Evolutionary conservation across 2,329 filamentous ascomycete species (phyloP).

Genomic region (Aspergillus proliferans): DNA sequence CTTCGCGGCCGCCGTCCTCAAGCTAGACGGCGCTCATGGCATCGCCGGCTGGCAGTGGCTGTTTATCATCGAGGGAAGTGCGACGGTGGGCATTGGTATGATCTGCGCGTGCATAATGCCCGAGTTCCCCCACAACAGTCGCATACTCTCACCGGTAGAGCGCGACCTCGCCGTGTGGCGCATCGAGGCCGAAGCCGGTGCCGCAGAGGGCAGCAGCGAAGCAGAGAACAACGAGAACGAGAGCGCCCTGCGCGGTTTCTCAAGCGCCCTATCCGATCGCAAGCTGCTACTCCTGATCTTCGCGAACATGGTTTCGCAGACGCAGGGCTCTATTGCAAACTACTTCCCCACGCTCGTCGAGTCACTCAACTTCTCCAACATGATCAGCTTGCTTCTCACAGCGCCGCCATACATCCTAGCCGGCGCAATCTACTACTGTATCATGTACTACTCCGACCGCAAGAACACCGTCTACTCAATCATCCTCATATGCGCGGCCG

Average conservation of each 20-base stretch:
- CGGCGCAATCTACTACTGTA: slow-evolving; percentile 28
- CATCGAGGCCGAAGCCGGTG: slow-evolving; percentile 31
- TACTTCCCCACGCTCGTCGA: slow-evolving; percentile 22
- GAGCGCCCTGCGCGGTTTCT: slow-evolving; percentile 17
- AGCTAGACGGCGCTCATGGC: slow-evolving; percentile 15
- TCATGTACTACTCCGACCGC: slow-evolving; percentile 34
- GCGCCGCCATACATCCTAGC: slow-evolving; percentile 43
- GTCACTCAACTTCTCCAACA: slow-evolving; percentile 21
- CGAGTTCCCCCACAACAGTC: slow-evolving; percentile 37
- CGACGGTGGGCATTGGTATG: slow-evolving; percentile 21
- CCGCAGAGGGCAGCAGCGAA: slow-evolving; percentile 26
- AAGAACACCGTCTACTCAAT: slow-evolving; percentile 31
- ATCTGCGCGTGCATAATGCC: slow-evolving; percentile 33
- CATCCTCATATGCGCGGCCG: slow-evolving; percentile 30
- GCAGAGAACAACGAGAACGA: slow-evolving; percentile 19
- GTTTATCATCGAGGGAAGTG: slow-evolving; percentile 24
- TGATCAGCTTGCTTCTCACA: slow-evolving; percentile 42
- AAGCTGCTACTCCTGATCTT: slow-evolving; percentile 35
- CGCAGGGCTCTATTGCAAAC: slow-evolving; percentile 25
- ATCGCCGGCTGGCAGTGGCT: slow-evolving; percentile 23
- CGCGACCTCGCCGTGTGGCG: slow-evolving; percentile 19
- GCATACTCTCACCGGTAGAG: slow-evolving; percentile 19
- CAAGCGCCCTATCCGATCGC: slow-evolving; percentile 27
- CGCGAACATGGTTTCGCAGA: slow-evolving; percentile 36
- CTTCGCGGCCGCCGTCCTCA: slow-evolving; percentile 21